Conservation (phyloP, 2,329 filamentous ascomycete species). For the Aspergillus amoenus region DNA sequence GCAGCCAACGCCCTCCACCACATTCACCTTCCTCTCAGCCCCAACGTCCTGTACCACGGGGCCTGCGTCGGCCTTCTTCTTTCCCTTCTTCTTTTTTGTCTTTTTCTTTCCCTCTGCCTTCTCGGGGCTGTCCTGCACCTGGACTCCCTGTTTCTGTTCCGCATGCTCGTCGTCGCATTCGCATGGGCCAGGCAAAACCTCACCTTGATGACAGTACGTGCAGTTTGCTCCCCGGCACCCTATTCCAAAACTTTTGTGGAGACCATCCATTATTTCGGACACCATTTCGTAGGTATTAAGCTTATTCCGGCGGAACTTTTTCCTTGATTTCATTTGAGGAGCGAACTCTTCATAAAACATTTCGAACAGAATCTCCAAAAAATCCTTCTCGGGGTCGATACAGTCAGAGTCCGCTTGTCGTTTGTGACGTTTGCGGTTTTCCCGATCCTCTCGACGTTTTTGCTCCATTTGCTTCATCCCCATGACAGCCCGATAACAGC, state of each 20-base stretch:
- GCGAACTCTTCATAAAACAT: neutral
- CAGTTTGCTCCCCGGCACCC: neutral
- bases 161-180: slow-evolving; percentile 57
- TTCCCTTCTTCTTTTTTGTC: neutral
- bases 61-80: neutral
- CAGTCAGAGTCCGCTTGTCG: neutral
- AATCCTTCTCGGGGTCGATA: slow-evolving; percentile 14
- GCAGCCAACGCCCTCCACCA: neutral
- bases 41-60: slow-evolving; percentile 2
- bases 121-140: neutral
- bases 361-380: neutral
- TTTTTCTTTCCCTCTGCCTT: neutral
- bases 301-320: neutral
- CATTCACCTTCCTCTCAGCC: slow-evolving; percentile 1
- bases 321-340: neutral
- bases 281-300: too few relatives aligned
- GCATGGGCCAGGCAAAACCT: too few relatives aligned
- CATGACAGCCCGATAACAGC: neutral
- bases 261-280: too few relatives aligned
- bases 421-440: neutral
- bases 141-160: neutral
- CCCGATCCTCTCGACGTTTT: neutral
- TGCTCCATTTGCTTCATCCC: neutral
- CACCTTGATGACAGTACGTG: too few relatives aligned
- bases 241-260: too few relatives aligned